phyloP scores from a whole-genome alignment of 1,284 basidiomycete genomes.

The Moniliella sp. region DNA sequence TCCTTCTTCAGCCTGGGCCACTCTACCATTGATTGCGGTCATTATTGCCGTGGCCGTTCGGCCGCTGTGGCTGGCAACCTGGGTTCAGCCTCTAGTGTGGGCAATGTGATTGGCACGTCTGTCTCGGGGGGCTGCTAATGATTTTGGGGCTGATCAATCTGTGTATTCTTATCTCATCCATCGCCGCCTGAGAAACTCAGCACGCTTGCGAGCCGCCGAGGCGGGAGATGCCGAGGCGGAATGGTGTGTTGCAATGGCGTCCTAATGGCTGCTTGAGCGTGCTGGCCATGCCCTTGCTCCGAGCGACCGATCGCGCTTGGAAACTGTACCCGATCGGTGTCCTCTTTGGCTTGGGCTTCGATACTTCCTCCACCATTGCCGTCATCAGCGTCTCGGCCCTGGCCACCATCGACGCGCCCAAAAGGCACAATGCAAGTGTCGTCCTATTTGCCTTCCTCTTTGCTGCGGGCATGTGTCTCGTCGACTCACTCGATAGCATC shows the following conservation, averaged over 20 bases:
- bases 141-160: slow-evolving; percentile 61
- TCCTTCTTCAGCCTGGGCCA: slow-evolving; percentile 70
- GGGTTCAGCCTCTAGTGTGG: slow-evolving; percentile 44
- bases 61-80: slow-evolving; percentile 17
- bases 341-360: slow-evolving; percentile 67
- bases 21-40: slow-evolving; percentile 62
- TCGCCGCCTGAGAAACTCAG: too few species aligned
- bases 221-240: background rate
- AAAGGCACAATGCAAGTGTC: slow-evolving; percentile 46
- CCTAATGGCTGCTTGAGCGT: slow-evolving; percentile 50
- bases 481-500: slow-evolving; percentile 53
- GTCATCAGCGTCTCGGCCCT: slow-evolving; percentile 56
- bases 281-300: slow-evolving; percentile 53
- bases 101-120: slow-evolving; percentile 57
- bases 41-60: slow-evolving; percentile 63
- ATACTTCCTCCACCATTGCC: slow-evolving; percentile 68
- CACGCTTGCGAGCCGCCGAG: slow-evolving; percentile 6
- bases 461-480: slow-evolving; percentile 62
- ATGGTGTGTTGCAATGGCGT: too few species aligned
- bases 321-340: slow-evolving; percentile 78
- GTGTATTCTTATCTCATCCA: slow-evolving; percentile 42
- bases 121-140: slow-evolving; percentile 60
- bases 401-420: slow-evolving; percentile 39
- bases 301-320: slow-evolving; percentile 60
- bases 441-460: slow-evolving; percentile 61